Conservation (phyloP, 495 filamentous ascomycete genomes). For the Ramalina intermedia region DNA sequence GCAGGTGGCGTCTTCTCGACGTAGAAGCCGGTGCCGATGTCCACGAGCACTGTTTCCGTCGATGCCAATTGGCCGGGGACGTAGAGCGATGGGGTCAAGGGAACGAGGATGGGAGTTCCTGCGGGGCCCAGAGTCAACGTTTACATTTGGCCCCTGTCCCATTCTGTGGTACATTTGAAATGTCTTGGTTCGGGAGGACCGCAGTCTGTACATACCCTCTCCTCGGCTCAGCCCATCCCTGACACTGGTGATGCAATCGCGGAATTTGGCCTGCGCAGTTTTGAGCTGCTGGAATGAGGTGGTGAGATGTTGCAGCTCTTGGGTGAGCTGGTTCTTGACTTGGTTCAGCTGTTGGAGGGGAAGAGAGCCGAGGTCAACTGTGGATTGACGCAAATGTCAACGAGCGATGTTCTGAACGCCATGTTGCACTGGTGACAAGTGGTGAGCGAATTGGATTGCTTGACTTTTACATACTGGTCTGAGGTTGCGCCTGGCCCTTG, state of each 20-base stretch:
- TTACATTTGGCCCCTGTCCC: constrained; percentile 8
- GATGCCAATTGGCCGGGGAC: constrained; percentile 70
- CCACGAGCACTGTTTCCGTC: constrained; percentile 72
- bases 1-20: constrained; percentile 80
- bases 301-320: constrained; percentile 87
- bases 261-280: constrained; percentile 78
- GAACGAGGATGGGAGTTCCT: constrained; percentile 66
- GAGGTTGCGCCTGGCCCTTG: background rate
- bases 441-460: background rate
- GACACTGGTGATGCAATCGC: constrained; percentile 69
- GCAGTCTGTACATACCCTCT: constrained; percentile 9
- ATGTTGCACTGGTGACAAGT: background rate
- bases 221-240: constrained; percentile 37
- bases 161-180: no score
- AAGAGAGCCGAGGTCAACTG: constrained; percentile 51
- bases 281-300: constrained; percentile 77
- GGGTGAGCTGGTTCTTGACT: constrained; percentile 88
- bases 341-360: constrained; percentile 35
- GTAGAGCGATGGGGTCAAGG: constrained; percentile 84
- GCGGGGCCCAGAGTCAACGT: background rate
- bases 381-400: background rate
- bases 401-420: background rate
- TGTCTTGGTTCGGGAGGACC: background rate
- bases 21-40: constrained; percentile 93
- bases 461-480: background rate